phyloP scores from a whole-genome alignment of 306 rosid genomes.

The Cucurbita pepo region DNA sequence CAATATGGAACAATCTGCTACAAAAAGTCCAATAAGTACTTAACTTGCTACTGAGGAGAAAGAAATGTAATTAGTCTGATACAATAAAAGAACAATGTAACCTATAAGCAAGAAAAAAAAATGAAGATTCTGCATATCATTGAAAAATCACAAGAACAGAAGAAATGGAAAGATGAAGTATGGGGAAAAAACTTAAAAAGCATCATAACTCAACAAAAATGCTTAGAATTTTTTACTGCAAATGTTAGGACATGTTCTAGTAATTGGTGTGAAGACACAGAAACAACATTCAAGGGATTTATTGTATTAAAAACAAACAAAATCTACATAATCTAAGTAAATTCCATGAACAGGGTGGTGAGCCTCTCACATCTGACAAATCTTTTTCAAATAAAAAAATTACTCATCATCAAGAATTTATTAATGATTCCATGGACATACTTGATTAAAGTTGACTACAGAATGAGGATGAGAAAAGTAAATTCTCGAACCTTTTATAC shows the following conservation, averaged over 20 bases:
- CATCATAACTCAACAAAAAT: neutral
- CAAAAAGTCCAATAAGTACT: neutral
- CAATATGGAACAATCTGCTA: slow-evolving; percentile 68
- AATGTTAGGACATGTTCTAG: neutral
- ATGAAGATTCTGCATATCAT: neutral
- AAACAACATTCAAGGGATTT: neutral
- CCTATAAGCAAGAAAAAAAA: neutral
- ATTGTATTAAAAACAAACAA: neutral
- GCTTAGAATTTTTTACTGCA: neutral
- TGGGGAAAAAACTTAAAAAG: neutral
- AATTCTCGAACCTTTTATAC: slow-evolving; percentile 44
- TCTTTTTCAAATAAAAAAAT: too few relatives aligned
- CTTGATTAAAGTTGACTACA: neutral
- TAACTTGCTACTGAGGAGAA: neutral
- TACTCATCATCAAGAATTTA: too few relatives aligned
- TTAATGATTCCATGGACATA: too few relatives aligned
- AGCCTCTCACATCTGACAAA: too few relatives aligned
- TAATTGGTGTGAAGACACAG: neutral
- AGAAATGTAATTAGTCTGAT: neutral
- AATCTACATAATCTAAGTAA: neutral
- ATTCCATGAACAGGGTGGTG: too few relatives aligned
- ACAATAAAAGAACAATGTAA: neutral
- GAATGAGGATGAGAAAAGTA: neutral
- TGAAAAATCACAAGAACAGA: neutral
- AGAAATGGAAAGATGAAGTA: neutral